Conservation (phyloP, 768 basidiomycete species). For the Agaricus bisporus region DNA sequence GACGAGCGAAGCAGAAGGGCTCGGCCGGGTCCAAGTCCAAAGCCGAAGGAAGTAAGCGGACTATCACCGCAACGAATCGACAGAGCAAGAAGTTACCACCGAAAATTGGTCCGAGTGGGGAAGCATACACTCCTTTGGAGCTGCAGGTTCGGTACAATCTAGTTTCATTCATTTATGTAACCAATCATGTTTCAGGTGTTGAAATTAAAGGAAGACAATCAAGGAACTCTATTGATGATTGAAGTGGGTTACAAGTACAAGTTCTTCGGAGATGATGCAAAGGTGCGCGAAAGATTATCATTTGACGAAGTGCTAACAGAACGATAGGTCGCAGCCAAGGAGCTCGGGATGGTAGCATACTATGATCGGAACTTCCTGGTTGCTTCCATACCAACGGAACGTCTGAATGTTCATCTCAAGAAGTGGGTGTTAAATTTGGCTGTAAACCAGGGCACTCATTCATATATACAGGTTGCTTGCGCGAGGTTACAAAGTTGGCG, state of each 20-base stretch:
- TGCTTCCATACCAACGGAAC: slow-evolving; percentile 67
- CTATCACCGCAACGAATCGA: slow-evolving; percentile 12
- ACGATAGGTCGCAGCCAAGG: slow-evolving; percentile 60
- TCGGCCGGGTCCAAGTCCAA: background rate
- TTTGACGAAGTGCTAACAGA: background rate
- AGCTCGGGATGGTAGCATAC: slow-evolving; percentile 75
- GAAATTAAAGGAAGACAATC: slow-evolving; percentile 56
- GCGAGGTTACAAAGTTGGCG: slow-evolving; percentile 76
- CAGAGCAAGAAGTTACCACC: slow-evolving; percentile 26
- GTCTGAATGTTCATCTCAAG: slow-evolving; percentile 66
- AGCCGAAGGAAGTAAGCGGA: slow-evolving; percentile 14
- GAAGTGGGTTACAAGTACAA: slow-evolving; percentile 82
- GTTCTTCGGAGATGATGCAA: slow-evolving; percentile 83
- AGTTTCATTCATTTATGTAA: background rate
- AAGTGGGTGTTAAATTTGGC: slow-evolving; percentile 40
- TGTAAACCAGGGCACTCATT: background rate
- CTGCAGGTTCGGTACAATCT: slow-evolving; percentile 39
- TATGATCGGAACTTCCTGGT: slow-evolving; percentile 65
- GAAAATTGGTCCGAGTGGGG: slow-evolving; percentile 61
- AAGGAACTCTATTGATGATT: slow-evolving; percentile 66
- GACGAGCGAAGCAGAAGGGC: slow-evolving; percentile 28
- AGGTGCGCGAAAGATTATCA: slow-evolving; percentile 30
- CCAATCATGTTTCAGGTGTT: slow-evolving; percentile 32
- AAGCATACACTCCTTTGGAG: slow-evolving; percentile 74
- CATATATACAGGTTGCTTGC: slow-evolving; percentile 49